phyloP scores from a whole-genome alignment of 2,329 filamentous ascomycete genomes.

The Cordyceps tenuipes region DNA sequence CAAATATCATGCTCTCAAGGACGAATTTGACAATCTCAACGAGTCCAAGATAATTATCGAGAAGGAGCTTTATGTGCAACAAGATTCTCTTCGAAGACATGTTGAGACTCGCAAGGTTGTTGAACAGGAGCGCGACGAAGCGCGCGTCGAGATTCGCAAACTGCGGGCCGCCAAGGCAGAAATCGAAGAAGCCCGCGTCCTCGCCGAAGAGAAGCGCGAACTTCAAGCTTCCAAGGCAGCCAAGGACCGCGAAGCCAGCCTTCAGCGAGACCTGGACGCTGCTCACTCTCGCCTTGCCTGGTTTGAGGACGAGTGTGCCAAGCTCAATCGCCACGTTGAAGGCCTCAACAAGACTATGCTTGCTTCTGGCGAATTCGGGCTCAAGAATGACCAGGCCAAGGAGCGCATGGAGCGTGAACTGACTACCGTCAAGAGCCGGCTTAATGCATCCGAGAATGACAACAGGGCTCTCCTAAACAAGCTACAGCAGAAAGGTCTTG shows the following conservation, averaged over 20 bases:
- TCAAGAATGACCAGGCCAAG: slow-evolving; percentile 89
- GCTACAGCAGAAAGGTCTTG: slow-evolving; percentile 91
- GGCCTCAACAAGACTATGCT: slow-evolving; percentile 79
- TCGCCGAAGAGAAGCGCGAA: slow-evolving; percentile 75
- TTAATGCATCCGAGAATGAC: slow-evolving; percentile 91
- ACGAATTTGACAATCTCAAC: slow-evolving; percentile 79
- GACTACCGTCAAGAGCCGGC: slow-evolving; percentile 78
- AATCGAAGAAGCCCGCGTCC: slow-evolving; percentile 75
- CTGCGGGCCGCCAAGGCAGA: slow-evolving; percentile 76
- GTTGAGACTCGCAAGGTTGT: slow-evolving; percentile 72
- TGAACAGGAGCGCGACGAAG: slow-evolving; percentile 82
- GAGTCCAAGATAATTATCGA: slow-evolving; percentile 96
- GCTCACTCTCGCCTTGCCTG: slow-evolving; percentile 69
- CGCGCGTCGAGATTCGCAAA: slow-evolving; percentile 74
- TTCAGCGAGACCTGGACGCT: slow-evolving; percentile 72
- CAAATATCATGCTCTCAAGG: slow-evolving; percentile 71
- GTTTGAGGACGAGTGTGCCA: slow-evolving; percentile 69
- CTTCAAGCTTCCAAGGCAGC: slow-evolving; percentile 69
- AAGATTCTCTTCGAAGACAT: slow-evolving; percentile 79
- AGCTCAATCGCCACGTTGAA: slow-evolving; percentile 72
- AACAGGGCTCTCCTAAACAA: slow-evolving; percentile 94
- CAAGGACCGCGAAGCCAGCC: slow-evolving; percentile 67
- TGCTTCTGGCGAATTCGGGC: slow-evolving; percentile 79
- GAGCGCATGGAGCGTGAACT: slow-evolving; percentile 87
- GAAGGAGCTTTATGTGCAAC: slow-evolving; percentile 93